Percentiles rank a stretch among this genome's conserved stretches.
phyloP scores from a whole-genome alignment of 768 basidiomycete species.

The Glaciozyma martinii region DNA sequence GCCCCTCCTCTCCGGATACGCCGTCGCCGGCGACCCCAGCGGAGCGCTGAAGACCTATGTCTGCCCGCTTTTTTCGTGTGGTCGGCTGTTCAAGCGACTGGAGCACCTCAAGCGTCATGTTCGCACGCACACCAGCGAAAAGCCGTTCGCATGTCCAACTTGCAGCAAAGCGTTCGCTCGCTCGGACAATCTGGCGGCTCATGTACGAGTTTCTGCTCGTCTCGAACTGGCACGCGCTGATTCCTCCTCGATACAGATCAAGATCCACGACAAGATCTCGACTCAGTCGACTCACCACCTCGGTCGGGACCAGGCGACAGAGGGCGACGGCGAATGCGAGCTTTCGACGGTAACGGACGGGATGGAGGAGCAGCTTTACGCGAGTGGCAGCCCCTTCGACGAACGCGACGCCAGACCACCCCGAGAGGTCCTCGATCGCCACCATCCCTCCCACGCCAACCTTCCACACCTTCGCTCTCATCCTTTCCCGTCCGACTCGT shows the following conservation, averaged over 20 bases:
- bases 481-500: no score
- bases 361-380: no score
- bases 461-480: no score
- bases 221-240: no score
- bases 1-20: not conserved
- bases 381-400: no score
- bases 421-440: no score
- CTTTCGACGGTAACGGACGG: no score
- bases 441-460: no score
- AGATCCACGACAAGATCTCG: not conserved
- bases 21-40: not conserved
- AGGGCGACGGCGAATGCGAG: no score
- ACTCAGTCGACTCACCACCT: no score
- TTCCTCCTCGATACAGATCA: not conserved
- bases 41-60: not conserved
- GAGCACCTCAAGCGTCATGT: constrained; percentile 31
- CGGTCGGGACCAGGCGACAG: no score
- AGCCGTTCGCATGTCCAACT: constrained; percentile 22
- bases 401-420: no score
- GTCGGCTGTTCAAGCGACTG: constrained; percentile 24
- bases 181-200: not conserved
- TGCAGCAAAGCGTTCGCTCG: not conserved
- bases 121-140: constrained; percentile 31
- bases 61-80: constrained; percentile 9
- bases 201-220: not conserved